phyloP scores from a whole-genome alignment of 441 rosid species.

The Flueggea neowawraea region DNA sequence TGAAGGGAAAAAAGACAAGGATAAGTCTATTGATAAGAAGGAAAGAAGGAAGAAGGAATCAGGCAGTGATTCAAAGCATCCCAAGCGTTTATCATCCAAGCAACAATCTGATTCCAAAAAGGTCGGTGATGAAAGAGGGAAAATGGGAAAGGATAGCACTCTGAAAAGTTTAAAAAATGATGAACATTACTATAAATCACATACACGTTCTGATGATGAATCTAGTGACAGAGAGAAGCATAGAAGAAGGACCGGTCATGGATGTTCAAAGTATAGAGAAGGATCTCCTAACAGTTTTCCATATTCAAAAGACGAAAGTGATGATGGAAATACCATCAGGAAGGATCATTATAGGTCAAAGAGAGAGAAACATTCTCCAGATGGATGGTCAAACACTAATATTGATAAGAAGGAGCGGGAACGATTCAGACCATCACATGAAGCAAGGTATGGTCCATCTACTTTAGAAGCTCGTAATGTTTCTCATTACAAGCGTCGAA shows the following conservation, averaged over 20 bases:
- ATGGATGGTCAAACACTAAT: conserved; percentile 17
- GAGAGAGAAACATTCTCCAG: conserved; percentile 28
- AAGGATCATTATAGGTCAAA: conserved; percentile 35
- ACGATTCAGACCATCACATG: background rate
- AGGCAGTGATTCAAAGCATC: conserved; percentile 35
- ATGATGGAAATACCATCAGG: conserved; percentile 24
- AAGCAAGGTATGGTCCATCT: conserved; percentile 15
- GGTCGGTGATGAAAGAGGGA: conserved; percentile 24
- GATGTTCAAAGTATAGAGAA: conserved; percentile 29
- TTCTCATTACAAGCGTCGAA: conserved; percentile 32
- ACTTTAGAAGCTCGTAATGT: conserved; percentile 17
- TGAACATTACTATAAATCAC: conserved; percentile 23
- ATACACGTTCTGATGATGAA: conserved; percentile 34
- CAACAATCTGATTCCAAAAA: too few relatives aligned
- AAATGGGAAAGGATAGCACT: conserved; percentile 21
- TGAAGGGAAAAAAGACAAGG: conserved; percentile 41
- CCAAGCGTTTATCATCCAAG: too few relatives aligned
- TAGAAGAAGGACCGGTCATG: conserved; percentile 24
- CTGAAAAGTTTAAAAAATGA: conserved; percentile 12
- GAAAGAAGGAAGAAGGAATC: conserved; percentile 41
- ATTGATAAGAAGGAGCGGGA: conserved; percentile 23
- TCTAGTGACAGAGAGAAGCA: conserved; percentile 27
- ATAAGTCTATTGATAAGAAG: conserved; percentile 37
- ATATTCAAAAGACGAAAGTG: too few relatives aligned
- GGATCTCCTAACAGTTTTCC: conserved; percentile 23